A percentile compares a stretch with the other conserved stretches of the same genome.
Evolutionary conservation across 2,329 filamentous ascomycete species (phyloP).

Genomic region (Talaromyces piceae): DNA sequence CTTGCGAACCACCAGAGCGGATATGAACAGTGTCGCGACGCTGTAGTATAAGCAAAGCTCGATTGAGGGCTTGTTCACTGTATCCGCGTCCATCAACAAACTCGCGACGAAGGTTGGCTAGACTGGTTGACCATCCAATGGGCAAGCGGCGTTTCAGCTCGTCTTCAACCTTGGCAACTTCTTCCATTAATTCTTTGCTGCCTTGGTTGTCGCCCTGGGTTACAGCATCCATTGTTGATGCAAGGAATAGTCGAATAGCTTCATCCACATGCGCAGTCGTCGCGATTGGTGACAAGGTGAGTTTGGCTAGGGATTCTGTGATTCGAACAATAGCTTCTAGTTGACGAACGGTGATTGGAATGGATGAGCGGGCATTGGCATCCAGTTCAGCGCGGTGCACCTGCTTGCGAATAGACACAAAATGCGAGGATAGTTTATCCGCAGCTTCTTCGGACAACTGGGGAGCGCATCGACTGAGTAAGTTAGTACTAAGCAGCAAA

Average conservation of each 20-base stretch:
- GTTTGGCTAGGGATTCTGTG: slow-evolving; percentile 88
- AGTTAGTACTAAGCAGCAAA: slow-evolving; percentile 11
- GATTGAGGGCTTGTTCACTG: slow-evolving; percentile 75
- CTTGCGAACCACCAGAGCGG: slow-evolving; percentile 42
- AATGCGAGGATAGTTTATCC: slow-evolving; percentile 94
- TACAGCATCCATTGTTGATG: slow-evolving; percentile 95
- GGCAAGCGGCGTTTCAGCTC: slow-evolving; percentile 81
- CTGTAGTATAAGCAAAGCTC: slow-evolving; percentile 79
- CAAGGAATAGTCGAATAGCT: slow-evolving; percentile 92
- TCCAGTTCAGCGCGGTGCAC: slow-evolving; percentile 87
- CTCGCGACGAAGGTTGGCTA: slow-evolving; percentile 78
- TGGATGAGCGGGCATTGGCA: slow-evolving; percentile 81
- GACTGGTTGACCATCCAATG: slow-evolving; percentile 89
- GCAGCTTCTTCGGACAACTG: slow-evolving; percentile 83
- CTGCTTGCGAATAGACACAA: slow-evolving; percentile 90
- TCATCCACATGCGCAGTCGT: slow-evolving; percentile 92
- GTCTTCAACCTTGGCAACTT: slow-evolving; percentile 77
- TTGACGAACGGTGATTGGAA: slow-evolving; percentile 95
- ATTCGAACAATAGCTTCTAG: slow-evolving; percentile 96
- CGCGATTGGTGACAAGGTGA: slow-evolving; percentile 76
- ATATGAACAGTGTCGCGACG: slow-evolving; percentile 65
- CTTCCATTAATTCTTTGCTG: slow-evolving; percentile 83
- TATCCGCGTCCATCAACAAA: slow-evolving; percentile 90
- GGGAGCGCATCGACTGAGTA: slow-evolving; percentile 72
- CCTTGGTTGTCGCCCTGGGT: slow-evolving; percentile 79